Evolutionary conservation across 352 stramenopile species (phyloP), one percentile per base, ranked within the genome.

Genomic region (Globisporangium sylvaticum): DNA sequence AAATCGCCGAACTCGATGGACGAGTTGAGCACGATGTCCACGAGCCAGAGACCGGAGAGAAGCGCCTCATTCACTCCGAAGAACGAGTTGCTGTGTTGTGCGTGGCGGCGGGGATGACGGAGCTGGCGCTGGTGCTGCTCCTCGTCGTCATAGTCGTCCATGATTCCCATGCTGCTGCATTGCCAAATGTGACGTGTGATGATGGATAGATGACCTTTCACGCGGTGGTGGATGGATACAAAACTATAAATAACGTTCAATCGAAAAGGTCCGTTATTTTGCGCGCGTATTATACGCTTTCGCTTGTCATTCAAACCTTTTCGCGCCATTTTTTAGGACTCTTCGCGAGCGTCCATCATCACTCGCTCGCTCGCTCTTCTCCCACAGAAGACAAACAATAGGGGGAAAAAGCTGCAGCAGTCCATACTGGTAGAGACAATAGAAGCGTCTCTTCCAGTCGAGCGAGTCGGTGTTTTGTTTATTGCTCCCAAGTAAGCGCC

Each of bases 1-100:
- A 91, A 57, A 37, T 90, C 78, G 34, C 72, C 74, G 62, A 83
- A 92, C 68, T 92, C 84, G 25, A 88, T 77, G 3, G 74, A 79
- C 10, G 81, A 73, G 39, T 92, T 92, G 29, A 92, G 62, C 31
- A 75, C 67, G 12, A 92, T 70, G 61, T 92, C 81, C 42, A 81
- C 72, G 27, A 88, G 62, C 60, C 77, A 83, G 56, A 92, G 68
- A 18, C 69, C 66, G 20, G 62, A 69, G 32, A 83, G 69, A 18
- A 88, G 57, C 42, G 73, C 73, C 14, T 73, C 80, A 27, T 81
- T 79, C 56, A 74, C 54, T 24, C 57, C 25, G 53, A 89, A 85
- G 71, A 83, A 80, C 50, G 77, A 55, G 57, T 75, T 81, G 25
- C 15, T 57, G 12, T 8, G 62, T 5, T 56, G 42, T 20, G 7